phyloP scores from a whole-genome alignment of 106 monocot genomes.

The Acorus gramineus region DNA sequence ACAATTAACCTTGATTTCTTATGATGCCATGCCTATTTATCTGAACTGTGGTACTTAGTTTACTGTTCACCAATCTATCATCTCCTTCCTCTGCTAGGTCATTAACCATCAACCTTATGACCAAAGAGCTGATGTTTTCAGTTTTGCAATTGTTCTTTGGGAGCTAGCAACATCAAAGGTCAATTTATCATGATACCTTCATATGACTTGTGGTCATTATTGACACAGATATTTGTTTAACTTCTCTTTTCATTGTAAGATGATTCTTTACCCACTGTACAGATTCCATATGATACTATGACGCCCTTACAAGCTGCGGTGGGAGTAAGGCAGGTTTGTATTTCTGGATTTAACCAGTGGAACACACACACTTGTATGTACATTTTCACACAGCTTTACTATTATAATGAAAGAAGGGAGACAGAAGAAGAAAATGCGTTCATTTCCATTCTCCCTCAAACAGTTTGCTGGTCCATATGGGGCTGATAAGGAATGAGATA shows the following conservation, averaged over 20 bases:
- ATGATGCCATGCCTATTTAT: no score
- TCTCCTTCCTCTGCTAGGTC: slow-evolving; percentile 29
- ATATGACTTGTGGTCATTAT: not conserved
- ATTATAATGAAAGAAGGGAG: not conserved
- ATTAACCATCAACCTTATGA: slow-evolving; percentile 90
- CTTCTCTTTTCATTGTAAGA: not conserved
- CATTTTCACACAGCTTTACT: not conserved
- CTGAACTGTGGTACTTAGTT: not conserved
- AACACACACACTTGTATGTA: not conserved
- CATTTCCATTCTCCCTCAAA: no score
- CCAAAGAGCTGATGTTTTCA: slow-evolving; percentile 87
- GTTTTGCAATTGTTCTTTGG: slow-evolving; percentile 94
- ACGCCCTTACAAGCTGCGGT: slow-evolving; percentile 74
- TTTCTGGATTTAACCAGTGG: not conserved
- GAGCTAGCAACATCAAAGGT: slow-evolving; percentile 91
- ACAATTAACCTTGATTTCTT: no score
- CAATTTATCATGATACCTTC: not conserved
- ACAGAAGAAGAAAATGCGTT: no score
- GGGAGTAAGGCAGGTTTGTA: slow-evolving; percentile 66
- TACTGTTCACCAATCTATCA: not conserved
- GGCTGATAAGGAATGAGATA: no score
- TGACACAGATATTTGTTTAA: not conserved
- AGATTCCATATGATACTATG: slow-evolving; percentile 69
- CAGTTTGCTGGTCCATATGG: no score
- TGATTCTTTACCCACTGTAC: slow-evolving; percentile 1